Percentiles rank a stretch among this genome's conserved stretches.
These are phyloP conservation scores for Croton laevigatus DNA, from an alignment of 441 rosid species.

Conservation along the genomic window DNA sequence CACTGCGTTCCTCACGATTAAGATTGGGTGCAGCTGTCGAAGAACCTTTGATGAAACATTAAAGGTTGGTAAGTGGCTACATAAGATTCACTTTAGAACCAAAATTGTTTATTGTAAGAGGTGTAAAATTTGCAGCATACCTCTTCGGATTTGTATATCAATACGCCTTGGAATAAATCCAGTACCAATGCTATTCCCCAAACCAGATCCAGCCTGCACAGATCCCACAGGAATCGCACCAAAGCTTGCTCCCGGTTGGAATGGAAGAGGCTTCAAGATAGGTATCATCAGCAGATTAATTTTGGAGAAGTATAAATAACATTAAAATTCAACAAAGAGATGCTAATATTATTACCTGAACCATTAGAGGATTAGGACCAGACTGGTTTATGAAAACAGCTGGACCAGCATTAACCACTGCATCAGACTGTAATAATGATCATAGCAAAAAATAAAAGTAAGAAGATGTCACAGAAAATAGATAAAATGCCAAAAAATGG, in stretches of 20 bases:
- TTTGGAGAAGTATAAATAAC: not conserved
- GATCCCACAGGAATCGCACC: slow-evolving; percentile 50
- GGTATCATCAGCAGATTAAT: slow-evolving; percentile 20
- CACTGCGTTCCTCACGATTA: slow-evolving; percentile 40
- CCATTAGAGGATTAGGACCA: slow-evolving; percentile 82
- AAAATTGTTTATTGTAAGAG: not conserved
- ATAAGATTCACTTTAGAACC: not conserved
- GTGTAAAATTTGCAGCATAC: slow-evolving; percentile 23
- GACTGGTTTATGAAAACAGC: slow-evolving; percentile 65
- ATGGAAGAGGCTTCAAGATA: slow-evolving; percentile 58
- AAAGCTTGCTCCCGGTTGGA: slow-evolving; percentile 54
- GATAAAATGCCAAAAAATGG: slow-evolving; percentile 3
- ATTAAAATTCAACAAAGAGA: not conserved
- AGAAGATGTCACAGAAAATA: not conserved
- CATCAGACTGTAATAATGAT: slow-evolving; percentile 55
- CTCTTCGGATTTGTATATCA: slow-evolving; percentile 80
- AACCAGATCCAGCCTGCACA: slow-evolving; percentile 49
- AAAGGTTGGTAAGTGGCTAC: not conserved
- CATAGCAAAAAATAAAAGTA: slow-evolving; percentile 10
- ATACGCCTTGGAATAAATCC: slow-evolving; percentile 65
- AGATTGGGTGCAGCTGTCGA: slow-evolving; percentile 35
- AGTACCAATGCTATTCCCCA: slow-evolving; percentile 45
- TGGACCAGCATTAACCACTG: slow-evolving; percentile 78
- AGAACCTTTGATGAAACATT: slow-evolving; percentile 31
- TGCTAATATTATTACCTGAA: slow-evolving; percentile 47